Evolutionary conservation across 768 basidiomycete genomes (phyloP).

Genomic region (Lyophyllum semitale): DNA sequence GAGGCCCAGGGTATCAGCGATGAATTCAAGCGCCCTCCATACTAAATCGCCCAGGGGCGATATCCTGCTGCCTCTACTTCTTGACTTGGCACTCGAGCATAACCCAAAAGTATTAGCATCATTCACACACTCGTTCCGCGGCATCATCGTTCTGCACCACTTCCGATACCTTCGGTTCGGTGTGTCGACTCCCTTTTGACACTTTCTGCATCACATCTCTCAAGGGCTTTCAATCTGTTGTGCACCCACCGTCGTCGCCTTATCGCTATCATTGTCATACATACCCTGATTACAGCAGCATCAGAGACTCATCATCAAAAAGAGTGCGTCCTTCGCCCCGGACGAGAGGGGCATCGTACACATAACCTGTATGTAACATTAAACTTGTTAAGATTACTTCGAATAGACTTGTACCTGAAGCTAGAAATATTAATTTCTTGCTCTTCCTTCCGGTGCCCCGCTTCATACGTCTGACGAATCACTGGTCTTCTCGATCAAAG

Average conservation of each 20-base stretch:
- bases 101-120: conserved; percentile 6
- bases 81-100: conserved; percentile 1
- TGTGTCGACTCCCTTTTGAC: background rate
- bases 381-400: conserved; percentile 3
- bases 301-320: conserved; percentile 3
- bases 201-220: background rate
- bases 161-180: background rate
- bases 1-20: conserved; percentile 59
- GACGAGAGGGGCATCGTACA: background rate
- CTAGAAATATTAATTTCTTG: background rate
- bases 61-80: background rate
- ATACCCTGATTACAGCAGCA: background rate
- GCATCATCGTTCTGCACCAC: conserved; percentile 1
- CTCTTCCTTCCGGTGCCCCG: background rate
- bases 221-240: background rate
- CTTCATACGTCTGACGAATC: background rate
- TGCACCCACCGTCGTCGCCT: background rate
- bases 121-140: conserved; percentile 1
- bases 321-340: background rate
- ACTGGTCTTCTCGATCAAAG: background rate
- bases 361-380: conserved; percentile 11
- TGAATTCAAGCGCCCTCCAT: conserved; percentile 66
- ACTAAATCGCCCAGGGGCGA: conserved; percentile 27
- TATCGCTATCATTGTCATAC: background rate
- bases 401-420: conserved; percentile 5